A percentile compares a stretch with the other conserved stretches of the same genome.
Conservation (phyloP, 2,329 filamentous ascomycete genomes). For the Tolypocladium capitatum region DNA sequence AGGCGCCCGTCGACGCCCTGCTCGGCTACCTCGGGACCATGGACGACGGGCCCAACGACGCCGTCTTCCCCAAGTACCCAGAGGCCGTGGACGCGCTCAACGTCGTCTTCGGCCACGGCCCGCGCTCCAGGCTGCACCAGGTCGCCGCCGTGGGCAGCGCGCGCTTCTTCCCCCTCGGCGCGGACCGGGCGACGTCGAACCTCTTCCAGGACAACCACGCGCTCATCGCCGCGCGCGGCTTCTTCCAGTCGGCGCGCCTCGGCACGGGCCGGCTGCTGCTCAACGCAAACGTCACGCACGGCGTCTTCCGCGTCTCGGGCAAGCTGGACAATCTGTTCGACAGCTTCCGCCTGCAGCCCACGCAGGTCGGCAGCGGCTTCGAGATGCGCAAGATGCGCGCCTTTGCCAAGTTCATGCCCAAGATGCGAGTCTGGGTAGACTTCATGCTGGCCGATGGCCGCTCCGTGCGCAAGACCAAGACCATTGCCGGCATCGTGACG, state of each 20-base stretch:
- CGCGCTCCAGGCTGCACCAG: conserved; percentile 21
- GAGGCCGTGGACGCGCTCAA: conserved; percentile 38
- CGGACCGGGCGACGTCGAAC: conserved; percentile 10
- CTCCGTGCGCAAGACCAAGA: conserved; percentile 14
- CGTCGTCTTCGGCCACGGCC: conserved; percentile 33
- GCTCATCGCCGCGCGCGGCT: conserved; percentile 34
- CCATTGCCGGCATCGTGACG: conserved; percentile 16
- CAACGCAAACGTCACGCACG: conserved; percentile 42
- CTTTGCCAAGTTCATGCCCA: conserved; percentile 24
- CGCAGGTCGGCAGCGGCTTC: conserved; percentile 3
- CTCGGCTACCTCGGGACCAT: conserved; percentile 31
- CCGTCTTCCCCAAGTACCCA: conserved; percentile 33
- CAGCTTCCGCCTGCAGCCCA: conserved; percentile 8
- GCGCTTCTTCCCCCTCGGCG: conserved; percentile 33
- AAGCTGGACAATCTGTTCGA: conserved; percentile 21
- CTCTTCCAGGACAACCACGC: conserved; percentile 16
- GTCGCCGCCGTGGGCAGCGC: conserved; percentile 30
- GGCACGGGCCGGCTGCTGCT: conserved; percentile 40
- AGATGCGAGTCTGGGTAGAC: conserved; percentile 21
- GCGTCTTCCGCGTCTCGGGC: conserved; percentile 33
- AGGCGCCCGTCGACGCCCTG: conserved; percentile 26
- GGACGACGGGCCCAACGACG: conserved; percentile 20
- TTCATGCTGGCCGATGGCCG: conserved; percentile 18
- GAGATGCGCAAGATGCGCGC: conserved; percentile 10
- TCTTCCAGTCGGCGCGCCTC: conserved; percentile 40